Conservation (phyloP, 179 eudicot genomes). For the Pouteria campechiana region DNA sequence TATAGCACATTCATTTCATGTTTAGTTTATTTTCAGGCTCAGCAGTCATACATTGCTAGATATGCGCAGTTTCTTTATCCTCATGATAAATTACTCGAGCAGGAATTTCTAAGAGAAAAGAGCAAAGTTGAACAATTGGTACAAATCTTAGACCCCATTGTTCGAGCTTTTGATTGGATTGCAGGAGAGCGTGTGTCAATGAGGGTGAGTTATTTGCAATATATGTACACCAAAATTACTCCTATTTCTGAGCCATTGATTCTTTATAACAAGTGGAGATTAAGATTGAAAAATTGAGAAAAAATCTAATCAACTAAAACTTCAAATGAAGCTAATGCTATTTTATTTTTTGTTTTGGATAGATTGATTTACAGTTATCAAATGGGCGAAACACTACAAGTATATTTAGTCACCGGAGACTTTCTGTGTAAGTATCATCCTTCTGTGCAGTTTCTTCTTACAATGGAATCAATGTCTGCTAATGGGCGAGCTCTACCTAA, state of each 20-base stretch:
- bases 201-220: conserved; percentile 48
- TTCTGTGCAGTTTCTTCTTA: too few relatives aligned
- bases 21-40: too few relatives aligned
- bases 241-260: background rate
- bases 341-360: conserved; percentile 6
- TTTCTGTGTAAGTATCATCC: conserved; percentile 68
- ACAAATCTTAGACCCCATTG: conserved; percentile 74
- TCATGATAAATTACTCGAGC: too few relatives aligned
- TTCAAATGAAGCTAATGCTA: too few relatives aligned
- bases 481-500: too few relatives aligned
- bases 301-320: background rate
- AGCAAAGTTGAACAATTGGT: conserved; percentile 73
- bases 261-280: background rate
- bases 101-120: conserved; percentile 82
- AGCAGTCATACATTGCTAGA: too few relatives aligned
- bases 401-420: conserved; percentile 63
- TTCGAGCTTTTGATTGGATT: conserved; percentile 62
- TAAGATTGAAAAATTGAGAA: background rate
- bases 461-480: too few relatives aligned
- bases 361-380: conserved; percentile 92
- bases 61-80: too few relatives aligned
- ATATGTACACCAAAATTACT: background rate
- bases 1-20: too few relatives aligned
- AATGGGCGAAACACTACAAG: conserved; percentile 66
- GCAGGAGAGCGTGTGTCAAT: conserved; percentile 95